phyloP scores from a whole-genome alignment of 352 stramenopile species.

The Pythium coloratum region DNA sequence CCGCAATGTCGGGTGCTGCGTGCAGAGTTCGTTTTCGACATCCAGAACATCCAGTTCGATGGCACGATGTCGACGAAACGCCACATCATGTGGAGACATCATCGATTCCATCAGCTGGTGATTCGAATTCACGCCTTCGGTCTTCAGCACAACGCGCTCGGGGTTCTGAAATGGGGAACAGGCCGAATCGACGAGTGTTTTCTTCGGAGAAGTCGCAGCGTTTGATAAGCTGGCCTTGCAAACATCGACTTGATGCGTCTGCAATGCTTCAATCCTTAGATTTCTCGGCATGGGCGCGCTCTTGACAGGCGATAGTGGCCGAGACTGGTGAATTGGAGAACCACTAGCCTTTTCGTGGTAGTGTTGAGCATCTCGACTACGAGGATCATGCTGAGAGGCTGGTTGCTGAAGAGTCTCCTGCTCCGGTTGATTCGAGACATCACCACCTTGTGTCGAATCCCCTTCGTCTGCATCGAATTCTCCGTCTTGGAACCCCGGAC shows the following conservation, averaged over 20 bases:
- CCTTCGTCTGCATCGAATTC: not conserved
- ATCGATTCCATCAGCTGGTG: not conserved
- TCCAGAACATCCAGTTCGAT: not conserved
- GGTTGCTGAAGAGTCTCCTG: not conserved
- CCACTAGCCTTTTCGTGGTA: not conserved
- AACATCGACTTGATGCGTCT: not conserved
- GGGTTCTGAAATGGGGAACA: constrained; percentile 28
- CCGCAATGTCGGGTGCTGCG: constrained; percentile 2
- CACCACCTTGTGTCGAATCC: not conserved
- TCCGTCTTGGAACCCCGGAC: not conserved
- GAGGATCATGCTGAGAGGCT: not conserved
- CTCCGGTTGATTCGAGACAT: not conserved
- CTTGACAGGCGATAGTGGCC: not conserved
- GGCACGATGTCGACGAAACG: not conserved
- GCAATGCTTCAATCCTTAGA: not conserved
- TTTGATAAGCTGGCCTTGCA: not conserved
- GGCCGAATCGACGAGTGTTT: constrained; percentile 26
- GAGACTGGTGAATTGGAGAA: not conserved
- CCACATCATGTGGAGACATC: constrained; percentile 12
- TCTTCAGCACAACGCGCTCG: not conserved
- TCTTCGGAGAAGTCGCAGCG: not conserved
- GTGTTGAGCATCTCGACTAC: not conserved
- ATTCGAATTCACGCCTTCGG: not conserved
- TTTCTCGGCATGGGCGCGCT: not conserved
- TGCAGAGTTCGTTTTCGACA: not conserved